phyloP scores from a whole-genome alignment of 2,329 filamentous ascomycete genomes.

The Fusarium anguioides region DNA sequence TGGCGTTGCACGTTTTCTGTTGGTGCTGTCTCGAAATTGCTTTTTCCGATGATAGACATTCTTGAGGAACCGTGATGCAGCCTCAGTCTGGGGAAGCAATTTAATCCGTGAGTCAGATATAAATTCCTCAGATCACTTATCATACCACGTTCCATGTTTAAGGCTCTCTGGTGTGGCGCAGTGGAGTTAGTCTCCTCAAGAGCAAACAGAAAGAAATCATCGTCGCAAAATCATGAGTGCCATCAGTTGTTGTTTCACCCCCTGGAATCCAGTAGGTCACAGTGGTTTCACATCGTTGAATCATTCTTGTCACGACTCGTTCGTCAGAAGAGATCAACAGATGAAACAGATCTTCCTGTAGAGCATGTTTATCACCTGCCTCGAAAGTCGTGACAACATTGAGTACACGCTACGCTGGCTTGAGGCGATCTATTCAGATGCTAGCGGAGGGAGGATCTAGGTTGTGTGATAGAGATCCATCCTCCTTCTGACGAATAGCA shows the following conservation, averaged over 20 bases:
- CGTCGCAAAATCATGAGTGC: conserved; percentile 5
- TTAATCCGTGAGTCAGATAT: conserved; percentile 18
- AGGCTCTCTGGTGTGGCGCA: conserved; percentile 12
- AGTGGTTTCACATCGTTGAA: conserved; percentile 18
- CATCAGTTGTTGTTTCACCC: conserved; percentile 8
- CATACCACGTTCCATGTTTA: conserved; percentile 26
- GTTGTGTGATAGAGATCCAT: conserved; percentile 39
- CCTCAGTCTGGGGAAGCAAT: conserved; percentile 40
- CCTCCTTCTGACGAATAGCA: conserved; percentile 32
- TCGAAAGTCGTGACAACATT: conserved; percentile 26
- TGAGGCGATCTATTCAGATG: conserved; percentile 34
- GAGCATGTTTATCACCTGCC: conserved; percentile 24
- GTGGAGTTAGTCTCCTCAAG: conserved; percentile 20
- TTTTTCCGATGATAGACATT: conserved; percentile 34
- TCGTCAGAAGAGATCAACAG: conserved; percentile 8
- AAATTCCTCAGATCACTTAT: conserved; percentile 31
- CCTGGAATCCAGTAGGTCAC: not conserved
- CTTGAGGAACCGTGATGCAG: conserved; percentile 26
- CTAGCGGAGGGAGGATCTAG: conserved; percentile 31
- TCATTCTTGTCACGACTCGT: conserved; percentile 7
- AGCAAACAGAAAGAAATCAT: conserved; percentile 11
- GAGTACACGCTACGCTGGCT: conserved; percentile 26
- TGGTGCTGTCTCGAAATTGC: conserved; percentile 27
- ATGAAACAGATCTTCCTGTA: conserved; percentile 21
- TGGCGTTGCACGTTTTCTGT: conserved; percentile 22